These are phyloP conservation scores for Calcarisporium arbuscula DNA, from an alignment of 2,329 filamentous ascomycete genomes.

Conservation along the genomic window DNA sequence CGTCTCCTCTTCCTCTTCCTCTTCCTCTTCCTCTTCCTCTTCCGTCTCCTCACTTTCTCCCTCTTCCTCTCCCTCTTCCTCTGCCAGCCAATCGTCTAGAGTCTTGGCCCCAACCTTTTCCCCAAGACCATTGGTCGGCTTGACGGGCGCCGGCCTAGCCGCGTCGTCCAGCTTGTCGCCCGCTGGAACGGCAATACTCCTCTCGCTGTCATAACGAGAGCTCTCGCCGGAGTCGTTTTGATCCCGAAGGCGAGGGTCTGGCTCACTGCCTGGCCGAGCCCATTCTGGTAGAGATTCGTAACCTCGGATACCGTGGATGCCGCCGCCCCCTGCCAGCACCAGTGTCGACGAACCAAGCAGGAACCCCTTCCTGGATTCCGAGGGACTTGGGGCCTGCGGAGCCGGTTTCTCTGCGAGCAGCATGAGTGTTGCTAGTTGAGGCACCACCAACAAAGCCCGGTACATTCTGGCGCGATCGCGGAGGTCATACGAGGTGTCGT, in stretches of 20 bases:
- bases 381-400: constrained; percentile 83
- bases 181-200: constrained; percentile 43
- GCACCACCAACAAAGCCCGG: constrained; percentile 72
- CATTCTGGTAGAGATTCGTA: constrained; percentile 78
- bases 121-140: constrained; percentile 43
- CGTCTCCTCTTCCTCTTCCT: constrained; percentile 44
- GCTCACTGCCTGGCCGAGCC: constrained; percentile 75
- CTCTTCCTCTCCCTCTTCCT: constrained; percentile 56
- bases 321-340: constrained; percentile 71
- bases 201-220: constrained; percentile 23
- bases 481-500: constrained; percentile 91
- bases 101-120: constrained; percentile 63
- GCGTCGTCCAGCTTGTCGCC: constrained; percentile 59
- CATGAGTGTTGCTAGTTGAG: constrained; percentile 84
- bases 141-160: constrained; percentile 27
- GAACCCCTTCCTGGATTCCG: constrained; percentile 71
- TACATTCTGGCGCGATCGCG: constrained; percentile 88
- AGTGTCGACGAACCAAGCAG: constrained; percentile 80
- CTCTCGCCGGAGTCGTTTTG: constrained; percentile 31
- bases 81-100: constrained; percentile 87
- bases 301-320: constrained; percentile 66
- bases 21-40: constrained; percentile 39
- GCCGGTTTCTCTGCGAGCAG: constrained; percentile 91
- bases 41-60: constrained; percentile 48
- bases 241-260: constrained; percentile 67